A percentile compares a stretch with the other conserved stretches of the same genome.
Conservation (phyloP, 2,329 filamentous ascomycete genomes). For the Cytospora chrysosperma region DNA sequence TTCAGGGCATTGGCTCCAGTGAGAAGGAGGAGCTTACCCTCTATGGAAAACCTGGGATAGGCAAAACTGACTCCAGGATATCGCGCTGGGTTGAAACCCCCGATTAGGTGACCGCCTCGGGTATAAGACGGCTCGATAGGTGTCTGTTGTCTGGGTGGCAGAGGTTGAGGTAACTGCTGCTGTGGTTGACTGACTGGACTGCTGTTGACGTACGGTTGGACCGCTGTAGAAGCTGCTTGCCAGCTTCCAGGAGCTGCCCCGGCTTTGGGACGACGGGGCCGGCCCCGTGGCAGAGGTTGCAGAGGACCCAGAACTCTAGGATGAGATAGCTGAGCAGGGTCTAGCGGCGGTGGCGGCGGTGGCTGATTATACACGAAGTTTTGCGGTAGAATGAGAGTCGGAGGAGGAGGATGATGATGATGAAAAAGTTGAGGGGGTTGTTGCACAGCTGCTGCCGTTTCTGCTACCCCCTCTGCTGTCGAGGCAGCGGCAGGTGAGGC, state of each 20-base stretch:
- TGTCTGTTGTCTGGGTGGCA: neutral
- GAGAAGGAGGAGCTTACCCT: constrained; percentile 20
- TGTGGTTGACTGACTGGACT: neutral
- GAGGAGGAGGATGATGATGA: neutral
- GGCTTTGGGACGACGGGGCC: neutral
- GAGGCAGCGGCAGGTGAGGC: neutral
- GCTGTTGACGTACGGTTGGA: neutral
- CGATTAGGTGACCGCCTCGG: constrained; percentile 6
- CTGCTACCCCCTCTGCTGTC: neutral
- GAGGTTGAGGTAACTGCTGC: neutral
- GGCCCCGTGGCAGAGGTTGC: neutral
- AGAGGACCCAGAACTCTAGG: neutral
- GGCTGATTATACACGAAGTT: neutral
- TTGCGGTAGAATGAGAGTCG: neutral
- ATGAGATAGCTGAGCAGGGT: neutral
- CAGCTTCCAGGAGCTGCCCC: neutral
- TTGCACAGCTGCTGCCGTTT: neutral
- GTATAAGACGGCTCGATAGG: constrained; percentile 1
- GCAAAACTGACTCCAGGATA: constrained; percentile 1
- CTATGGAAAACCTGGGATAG: constrained; percentile 17
- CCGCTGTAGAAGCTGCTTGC: neutral
- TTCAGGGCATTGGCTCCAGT: constrained; percentile 20
- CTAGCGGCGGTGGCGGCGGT: neutral
- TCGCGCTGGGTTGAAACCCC: constrained; percentile 10
- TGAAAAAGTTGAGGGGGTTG: neutral